A percentile compares a stretch with the other conserved stretches of the same genome.
These are phyloP conservation scores for Aspergillus fumigatiaffinis DNA, from an alignment of 2,329 filamentous ascomycete genomes.

Conservation along the genomic window DNA sequence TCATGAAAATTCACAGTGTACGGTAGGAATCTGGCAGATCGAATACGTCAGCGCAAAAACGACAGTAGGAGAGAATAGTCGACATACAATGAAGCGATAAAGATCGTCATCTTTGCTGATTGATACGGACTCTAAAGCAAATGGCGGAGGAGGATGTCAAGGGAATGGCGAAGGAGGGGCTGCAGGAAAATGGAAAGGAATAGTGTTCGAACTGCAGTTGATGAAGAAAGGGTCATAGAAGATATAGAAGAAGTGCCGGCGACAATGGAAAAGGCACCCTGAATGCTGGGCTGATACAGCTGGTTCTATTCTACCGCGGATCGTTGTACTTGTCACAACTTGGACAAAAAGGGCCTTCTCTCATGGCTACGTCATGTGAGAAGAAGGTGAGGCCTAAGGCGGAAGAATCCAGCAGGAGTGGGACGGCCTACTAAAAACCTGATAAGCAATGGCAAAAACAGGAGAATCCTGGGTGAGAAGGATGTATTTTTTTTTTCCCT, in stretches of 20 bases:
- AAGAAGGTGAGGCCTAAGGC: slow-evolving; percentile 1
- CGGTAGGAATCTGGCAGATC: slow-evolving; percentile 68
- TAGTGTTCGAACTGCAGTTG: neutral
- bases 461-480: neutral
- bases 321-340: neutral
- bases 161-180: neutral
- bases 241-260: neutral
- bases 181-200: neutral
- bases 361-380: slow-evolving; percentile 37
- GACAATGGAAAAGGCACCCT: neutral
- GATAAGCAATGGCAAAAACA: neutral
- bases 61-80: neutral
- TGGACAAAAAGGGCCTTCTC: slow-evolving; percentile 4
- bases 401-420: neutral
- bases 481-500: neutral
- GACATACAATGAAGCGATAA: slow-evolving; percentile 56
- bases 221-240: neutral
- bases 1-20: slow-evolving; percentile 87
- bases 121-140: neutral
- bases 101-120: slow-evolving; percentile 51
- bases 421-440: slow-evolving; percentile 2
- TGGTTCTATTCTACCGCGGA: neutral
- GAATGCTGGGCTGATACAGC: neutral
- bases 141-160: slow-evolving; percentile 1
- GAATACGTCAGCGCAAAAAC: slow-evolving; percentile 5